Conservation (phyloP, 805 yeast genomes). For the Yamadazyma olivae region DNA sequence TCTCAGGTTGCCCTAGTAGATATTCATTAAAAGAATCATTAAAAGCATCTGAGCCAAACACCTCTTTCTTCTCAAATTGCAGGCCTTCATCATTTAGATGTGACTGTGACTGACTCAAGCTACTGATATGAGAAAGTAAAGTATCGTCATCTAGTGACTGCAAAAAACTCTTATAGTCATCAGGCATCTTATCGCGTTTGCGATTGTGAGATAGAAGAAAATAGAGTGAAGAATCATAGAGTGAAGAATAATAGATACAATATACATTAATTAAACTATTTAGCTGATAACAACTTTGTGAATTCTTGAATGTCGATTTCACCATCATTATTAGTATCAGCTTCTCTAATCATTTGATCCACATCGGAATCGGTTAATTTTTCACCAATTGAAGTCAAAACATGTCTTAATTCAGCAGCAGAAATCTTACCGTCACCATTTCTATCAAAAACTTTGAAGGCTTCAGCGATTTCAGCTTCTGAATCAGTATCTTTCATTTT, state of each 20-base stretch:
- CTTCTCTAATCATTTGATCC: slow-evolving; percentile 95
- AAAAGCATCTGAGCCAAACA: slow-evolving; percentile 10
- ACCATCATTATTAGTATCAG: slow-evolving; percentile 93
- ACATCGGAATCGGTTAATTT: slow-evolving; percentile 95
- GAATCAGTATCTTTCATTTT: slow-evolving; percentile 96
- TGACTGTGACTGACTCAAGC: slow-evolving; percentile 14
- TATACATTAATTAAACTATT: too few species aligned
- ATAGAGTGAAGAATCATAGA: too few species aligned
- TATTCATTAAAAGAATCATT: slow-evolving; percentile 11
- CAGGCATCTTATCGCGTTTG: slow-evolving; percentile 2
- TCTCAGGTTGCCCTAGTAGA: not conserved
- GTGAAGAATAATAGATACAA: too few species aligned
- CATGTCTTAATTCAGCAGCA: slow-evolving; percentile 95
- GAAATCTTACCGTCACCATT: slow-evolving; percentile 97
- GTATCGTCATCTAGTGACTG: slow-evolving; percentile 18
- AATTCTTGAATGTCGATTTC: slow-evolving; percentile 96
- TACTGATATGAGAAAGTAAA: slow-evolving; percentile 16
- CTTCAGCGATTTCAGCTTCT: slow-evolving; percentile 96
- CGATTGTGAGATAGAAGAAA: too few species aligned
- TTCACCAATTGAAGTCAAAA: slow-evolving; percentile 96
- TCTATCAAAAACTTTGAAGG: slow-evolving; percentile 95
- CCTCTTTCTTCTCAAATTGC: not conserved
- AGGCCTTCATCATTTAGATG: too few species aligned
- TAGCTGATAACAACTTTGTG: slow-evolving; percentile 80
- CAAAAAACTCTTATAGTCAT: slow-evolving; percentile 13